These are phyloP conservation scores for Phytophthora hybrid DNA, from an alignment of 352 stramenopile species.

Conservation along the genomic window DNA sequence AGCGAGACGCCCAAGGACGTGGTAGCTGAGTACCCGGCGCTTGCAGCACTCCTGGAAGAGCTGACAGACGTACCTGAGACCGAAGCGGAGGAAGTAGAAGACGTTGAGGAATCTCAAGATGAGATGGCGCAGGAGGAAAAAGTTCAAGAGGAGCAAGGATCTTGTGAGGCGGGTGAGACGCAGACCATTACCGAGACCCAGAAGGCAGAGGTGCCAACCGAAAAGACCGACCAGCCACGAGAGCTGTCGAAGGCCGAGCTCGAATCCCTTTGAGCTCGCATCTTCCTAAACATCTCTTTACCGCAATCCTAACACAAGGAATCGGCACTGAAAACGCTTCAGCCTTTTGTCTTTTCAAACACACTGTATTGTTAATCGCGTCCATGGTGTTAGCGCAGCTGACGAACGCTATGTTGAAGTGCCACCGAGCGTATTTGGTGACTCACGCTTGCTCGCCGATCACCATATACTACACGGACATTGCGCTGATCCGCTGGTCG, in stretches of 20 bases:
- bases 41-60: conserved; percentile 50
- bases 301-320: not conserved
- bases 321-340: not conserved
- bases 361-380: no score
- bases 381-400: no score
- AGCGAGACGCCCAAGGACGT: conserved; percentile 41
- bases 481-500: no score
- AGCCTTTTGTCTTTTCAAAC: not conserved
- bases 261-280: not conserved
- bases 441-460: no score
- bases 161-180: not conserved
- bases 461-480: no score
- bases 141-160: conserved; percentile 5
- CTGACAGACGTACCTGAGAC: conserved; percentile 35
- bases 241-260: not conserved
- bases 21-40: conserved; percentile 36
- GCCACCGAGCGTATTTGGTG: no score
- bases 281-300: no score
- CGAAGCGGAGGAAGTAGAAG: conserved; percentile 18
- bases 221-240: not conserved
- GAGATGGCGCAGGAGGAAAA: conserved; percentile 12
- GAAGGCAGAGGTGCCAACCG: not conserved
- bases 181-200: conserved; percentile 1
- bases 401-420: no score
- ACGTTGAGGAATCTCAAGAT: conserved; percentile 17